phyloP scores from a whole-genome alignment of 768 basidiomycete genomes.

The Lactifluus echinatus region DNA sequence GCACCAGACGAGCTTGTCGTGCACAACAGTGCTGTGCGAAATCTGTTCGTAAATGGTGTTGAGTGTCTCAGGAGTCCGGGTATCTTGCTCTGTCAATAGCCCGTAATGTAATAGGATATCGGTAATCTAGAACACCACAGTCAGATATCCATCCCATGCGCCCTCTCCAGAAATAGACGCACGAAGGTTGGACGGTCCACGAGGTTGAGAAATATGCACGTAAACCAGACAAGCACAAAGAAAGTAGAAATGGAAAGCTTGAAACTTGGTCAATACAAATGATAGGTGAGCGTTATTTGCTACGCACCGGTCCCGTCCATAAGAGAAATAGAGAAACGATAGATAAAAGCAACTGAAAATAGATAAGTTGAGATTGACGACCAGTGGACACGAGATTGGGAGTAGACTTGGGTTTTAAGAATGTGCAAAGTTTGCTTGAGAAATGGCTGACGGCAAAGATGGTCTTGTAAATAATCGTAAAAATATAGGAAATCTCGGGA shows the following conservation, averaged over 20 bases:
- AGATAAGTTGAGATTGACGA: background rate
- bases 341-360: background rate
- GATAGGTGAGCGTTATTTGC: background rate
- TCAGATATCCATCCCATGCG: background rate
- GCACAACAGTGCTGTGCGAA: too few relatives aligned
- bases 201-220: background rate
- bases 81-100: background rate
- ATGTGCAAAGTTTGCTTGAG: background rate
- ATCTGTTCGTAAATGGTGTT: slow-evolving; percentile 8
- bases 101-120: background rate
- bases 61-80: background rate
- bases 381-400: background rate
- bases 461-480: background rate
- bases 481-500: background rate
- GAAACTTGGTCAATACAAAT: background rate
- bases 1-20: background rate
- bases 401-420: background rate
- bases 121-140: background rate
- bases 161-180: background rate
- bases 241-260: background rate
- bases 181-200: background rate
- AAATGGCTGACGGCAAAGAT: background rate
- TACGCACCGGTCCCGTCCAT: slow-evolving; percentile 9
- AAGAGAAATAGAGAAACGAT: background rate
- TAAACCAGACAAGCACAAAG: background rate